Base-by-base conservation (phyloP, 495 filamentous ascomycete genomes). In the Aspergillus carlsbadensis region DNA sequence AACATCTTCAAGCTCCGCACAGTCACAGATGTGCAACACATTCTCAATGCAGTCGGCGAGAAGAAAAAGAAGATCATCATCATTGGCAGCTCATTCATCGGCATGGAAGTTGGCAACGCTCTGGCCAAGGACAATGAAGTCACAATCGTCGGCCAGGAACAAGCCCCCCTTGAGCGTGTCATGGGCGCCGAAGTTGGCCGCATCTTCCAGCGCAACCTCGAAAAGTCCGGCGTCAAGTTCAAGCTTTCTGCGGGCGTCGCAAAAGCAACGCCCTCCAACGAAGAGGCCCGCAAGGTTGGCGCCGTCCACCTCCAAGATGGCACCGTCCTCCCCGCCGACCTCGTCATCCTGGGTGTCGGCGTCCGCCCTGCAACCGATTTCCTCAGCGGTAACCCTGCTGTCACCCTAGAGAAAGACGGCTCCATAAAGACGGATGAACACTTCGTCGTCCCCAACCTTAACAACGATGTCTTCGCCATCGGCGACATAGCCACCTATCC, bases 401-500 rank as follows among this genome's bases (percentile, higher is more conserved):
- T 96, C 31, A 64, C 79, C 15, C 81, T 96, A 0, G 82, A 90
- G 57, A 78, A 86, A 20, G 94, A 98, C 64, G 90, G 91, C 11
- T 94, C 90, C 6, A 51, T 98, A 43, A 81, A 78, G 61, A 89
- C 87, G 6, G 84, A 96, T 65, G 85, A 90, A 58, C 72, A 81
- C 52, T 97, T 93, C 72, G 78, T 81, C 26, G 87, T 98, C 14
- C 70, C 81, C 0, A 85, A 85, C 3, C 69, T 92, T 1, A 79
- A 87, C 47, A 63, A 66, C 31, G 86, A 90, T 63, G 93, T 96
- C 50, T 98, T 89, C 66, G 94, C 94, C 36, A 87, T 98, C 58
- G 94, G 94, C 46, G 94, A 98, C 67, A 98, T 98, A 52, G 92
- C 94, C 7, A 94, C 91, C 1, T 96, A 91, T 65, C 93, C 93